Percentiles rank a stretch among this genome's conserved stretches.
phyloP scores from a whole-genome alignment of 2,329 filamentous ascomycete genomes.

The Sphaerulina musiva region DNA sequence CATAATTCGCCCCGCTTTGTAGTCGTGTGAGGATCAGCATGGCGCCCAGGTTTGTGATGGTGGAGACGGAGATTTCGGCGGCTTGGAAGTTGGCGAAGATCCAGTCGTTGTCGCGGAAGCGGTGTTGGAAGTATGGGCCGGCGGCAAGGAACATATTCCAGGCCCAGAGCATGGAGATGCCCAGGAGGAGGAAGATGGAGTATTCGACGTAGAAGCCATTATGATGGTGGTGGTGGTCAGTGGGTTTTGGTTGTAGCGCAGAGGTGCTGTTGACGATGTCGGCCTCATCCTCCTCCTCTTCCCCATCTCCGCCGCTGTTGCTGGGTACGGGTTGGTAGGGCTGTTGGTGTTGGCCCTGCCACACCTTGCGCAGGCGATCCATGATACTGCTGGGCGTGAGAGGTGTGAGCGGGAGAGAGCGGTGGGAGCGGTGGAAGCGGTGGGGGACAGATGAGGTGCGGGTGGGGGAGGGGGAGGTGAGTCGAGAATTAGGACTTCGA shows the following conservation, averaged over 20 bases:
- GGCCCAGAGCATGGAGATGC: slow-evolving; percentile 93
- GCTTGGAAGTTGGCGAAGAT: slow-evolving; percentile 81
- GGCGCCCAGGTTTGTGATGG: slow-evolving; percentile 68
- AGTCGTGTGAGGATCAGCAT: slow-evolving; percentile 73
- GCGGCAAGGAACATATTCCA: slow-evolving; percentile 99
- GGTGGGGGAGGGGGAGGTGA: background rate
- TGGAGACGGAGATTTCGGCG: slow-evolving; percentile 79
- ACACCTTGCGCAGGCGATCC: slow-evolving; percentile 27
- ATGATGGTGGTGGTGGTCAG: background rate
- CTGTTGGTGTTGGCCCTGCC: slow-evolving; percentile 27
- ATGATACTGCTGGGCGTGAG: slow-evolving; percentile 6
- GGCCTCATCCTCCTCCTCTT: slow-evolving; percentile 13
- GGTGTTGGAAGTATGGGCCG: slow-evolving; percentile 81
- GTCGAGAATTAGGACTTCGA: no score
- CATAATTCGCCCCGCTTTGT: slow-evolving; percentile 78
- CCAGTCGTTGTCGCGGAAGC: slow-evolving; percentile 65
- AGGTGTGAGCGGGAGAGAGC: background rate
- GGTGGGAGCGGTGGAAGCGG: no score
- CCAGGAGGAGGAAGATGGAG: slow-evolving; percentile 73
- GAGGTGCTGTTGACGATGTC: slow-evolving; percentile 6
- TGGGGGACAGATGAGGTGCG: background rate
- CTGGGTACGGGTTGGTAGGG: slow-evolving; percentile 28
- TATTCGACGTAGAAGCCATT: slow-evolving; percentile 72
- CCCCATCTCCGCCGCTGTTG: background rate
- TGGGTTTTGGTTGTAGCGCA: background rate